These are phyloP conservation scores for Yamadazyma trypodendri DNA, from an alignment of 1,139 yeast genomes.

Conservation along the genomic window DNA sequence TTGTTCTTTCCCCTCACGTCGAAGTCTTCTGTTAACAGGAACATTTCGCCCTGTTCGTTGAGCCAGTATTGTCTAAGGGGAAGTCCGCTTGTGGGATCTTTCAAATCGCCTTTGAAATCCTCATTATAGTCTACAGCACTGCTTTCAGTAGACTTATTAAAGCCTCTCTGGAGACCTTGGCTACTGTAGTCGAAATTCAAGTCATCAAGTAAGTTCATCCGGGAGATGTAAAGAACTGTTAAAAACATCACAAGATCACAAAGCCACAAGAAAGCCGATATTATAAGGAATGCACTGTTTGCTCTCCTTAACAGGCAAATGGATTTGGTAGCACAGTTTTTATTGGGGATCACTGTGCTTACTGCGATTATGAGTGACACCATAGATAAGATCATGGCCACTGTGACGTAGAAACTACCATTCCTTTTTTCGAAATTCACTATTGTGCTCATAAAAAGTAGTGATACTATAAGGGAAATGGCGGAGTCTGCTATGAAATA, in stretches of 20 bases:
- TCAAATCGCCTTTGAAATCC: slow-evolving; percentile 9
- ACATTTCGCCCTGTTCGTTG: slow-evolving; percentile 37
- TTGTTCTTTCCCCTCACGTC: slow-evolving; percentile 29
- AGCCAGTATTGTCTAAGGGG: slow-evolving; percentile 29
- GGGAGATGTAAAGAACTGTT: slow-evolving; percentile 42
- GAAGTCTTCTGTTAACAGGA: slow-evolving; percentile 26
- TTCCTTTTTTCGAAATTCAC: slow-evolving; percentile 42
- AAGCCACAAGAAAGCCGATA: slow-evolving; percentile 43
- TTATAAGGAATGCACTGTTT: slow-evolving; percentile 36
- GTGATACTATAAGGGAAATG: slow-evolving; percentile 33
- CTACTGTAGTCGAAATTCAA: slow-evolving; percentile 36
- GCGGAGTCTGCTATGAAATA: slow-evolving; percentile 41
- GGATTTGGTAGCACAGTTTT: slow-evolving; percentile 19
- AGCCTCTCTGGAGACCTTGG: slow-evolving; percentile 19
- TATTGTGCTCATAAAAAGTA: slow-evolving; percentile 34
- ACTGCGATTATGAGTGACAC: slow-evolving; percentile 34
- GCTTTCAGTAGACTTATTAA: slow-evolving; percentile 14
- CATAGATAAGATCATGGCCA: slow-evolving; percentile 32
- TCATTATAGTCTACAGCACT: slow-evolving; percentile 10
- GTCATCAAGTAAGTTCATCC: slow-evolving; percentile 36
- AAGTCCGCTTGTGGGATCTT: slow-evolving; percentile 17
- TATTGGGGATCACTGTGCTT: slow-evolving; percentile 25
- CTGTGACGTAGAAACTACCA: slow-evolving; percentile 43
- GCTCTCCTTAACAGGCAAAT: slow-evolving; percentile 38
- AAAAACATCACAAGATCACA: slow-evolving; percentile 38